Conservation (phyloP, 495 filamentous ascomycete genomes). For the Talaromyces thailandensis region DNA sequence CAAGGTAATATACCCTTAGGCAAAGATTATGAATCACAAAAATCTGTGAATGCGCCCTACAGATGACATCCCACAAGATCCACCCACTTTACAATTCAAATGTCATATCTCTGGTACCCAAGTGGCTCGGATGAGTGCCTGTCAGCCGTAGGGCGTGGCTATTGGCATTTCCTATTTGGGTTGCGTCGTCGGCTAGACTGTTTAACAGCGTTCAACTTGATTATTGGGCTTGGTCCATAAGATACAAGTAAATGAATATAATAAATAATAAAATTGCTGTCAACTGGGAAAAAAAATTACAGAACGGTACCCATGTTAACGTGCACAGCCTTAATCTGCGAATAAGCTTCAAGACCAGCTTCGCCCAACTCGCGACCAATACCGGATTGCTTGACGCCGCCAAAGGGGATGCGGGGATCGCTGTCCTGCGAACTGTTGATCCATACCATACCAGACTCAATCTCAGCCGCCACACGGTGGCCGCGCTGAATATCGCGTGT, state of each 20-base stretch:
- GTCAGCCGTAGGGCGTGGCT: background rate
- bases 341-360: conserved; percentile 73
- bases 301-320: conserved; percentile 56
- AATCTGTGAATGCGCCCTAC: background rate
- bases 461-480: conserved; percentile 65
- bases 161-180: background rate
- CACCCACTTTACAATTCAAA: background rate
- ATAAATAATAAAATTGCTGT: background rate
- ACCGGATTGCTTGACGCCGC: conserved; percentile 90
- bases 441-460: conserved; percentile 95
- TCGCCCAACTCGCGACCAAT: conserved; percentile 85
- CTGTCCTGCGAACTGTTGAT: conserved; percentile 76
- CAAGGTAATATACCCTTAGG: background rate
- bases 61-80: background rate
- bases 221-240: background rate
- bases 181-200: background rate
- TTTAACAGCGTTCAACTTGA: background rate
- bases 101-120: background rate
- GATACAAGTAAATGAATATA: background rate
- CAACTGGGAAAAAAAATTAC: background rate
- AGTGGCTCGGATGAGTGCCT: background rate
- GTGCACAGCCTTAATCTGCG: conserved; percentile 69
- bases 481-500: conserved; percentile 67
- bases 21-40: background rate
- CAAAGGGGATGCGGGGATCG: conserved; percentile 73